These are phyloP conservation scores for Rhododendron ovatum DNA, from an alignment of 148 eudicot genomes.

Conservation along the genomic window DNA sequence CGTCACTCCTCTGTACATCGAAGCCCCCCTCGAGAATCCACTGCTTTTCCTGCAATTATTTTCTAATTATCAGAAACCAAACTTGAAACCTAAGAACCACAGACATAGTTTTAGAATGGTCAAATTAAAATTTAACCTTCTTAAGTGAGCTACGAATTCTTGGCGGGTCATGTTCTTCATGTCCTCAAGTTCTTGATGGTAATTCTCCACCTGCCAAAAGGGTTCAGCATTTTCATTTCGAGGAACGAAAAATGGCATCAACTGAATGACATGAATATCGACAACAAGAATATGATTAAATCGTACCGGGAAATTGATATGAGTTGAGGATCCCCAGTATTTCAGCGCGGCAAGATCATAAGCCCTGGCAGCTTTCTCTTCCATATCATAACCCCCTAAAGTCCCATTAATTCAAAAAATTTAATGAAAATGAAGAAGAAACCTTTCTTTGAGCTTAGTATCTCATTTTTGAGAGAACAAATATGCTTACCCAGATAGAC, in stretches of 20 bases:
- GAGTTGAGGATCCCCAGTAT: conserved; percentile 86
- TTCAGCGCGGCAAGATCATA: conserved; percentile 94
- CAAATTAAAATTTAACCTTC: conserved; percentile 47
- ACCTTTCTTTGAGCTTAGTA: not conserved
- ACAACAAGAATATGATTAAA: not conserved
- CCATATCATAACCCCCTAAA: conserved; percentile 92
- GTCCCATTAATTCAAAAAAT: not conserved
- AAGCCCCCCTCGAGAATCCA: conserved; percentile 96
- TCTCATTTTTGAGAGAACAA: not conserved
- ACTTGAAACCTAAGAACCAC: not conserved
- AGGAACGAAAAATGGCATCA: not conserved
- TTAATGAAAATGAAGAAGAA: not conserved
- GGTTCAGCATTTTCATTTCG: not conserved
- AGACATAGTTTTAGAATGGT: not conserved
- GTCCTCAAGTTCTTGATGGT: conserved; percentile 66
- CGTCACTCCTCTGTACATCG: conserved; percentile 94
- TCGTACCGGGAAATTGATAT: conserved; percentile 70
- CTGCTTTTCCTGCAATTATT: conserved; percentile 70
- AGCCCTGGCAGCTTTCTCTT: conserved; percentile 91
- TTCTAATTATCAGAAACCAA: not conserved
- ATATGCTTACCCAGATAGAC: conserved; percentile 84
- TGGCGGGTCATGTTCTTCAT: conserved; percentile 92
- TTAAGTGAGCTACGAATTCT: conserved; percentile 83
- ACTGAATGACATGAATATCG: not conserved
- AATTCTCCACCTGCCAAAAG: conserved; percentile 57